These are phyloP conservation scores for Suillus variegatus DNA, from an alignment of 768 basidiomycete genomes.

Conservation along the genomic window DNA sequence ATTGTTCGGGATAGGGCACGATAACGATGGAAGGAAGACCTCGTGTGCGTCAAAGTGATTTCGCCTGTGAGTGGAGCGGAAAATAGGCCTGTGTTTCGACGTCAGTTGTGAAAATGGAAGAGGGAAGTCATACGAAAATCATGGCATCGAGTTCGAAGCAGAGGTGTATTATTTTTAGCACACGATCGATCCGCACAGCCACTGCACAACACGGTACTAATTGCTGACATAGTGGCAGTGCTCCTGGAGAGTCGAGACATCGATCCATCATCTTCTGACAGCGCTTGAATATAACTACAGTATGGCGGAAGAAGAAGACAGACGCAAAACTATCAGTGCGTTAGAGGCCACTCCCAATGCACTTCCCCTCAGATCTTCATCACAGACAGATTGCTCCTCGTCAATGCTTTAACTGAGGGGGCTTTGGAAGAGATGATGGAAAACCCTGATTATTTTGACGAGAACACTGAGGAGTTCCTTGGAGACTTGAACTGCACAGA, in stretches of 20 bases:
- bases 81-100: too few species aligned
- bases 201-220: neutral
- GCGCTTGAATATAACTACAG: neutral
- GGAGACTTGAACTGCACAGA: conserved; percentile 35
- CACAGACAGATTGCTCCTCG: conserved; percentile 27
- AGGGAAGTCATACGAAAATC: neutral
- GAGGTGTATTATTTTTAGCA: neutral
- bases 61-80: too few species aligned
- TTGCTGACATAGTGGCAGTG: too few species aligned
- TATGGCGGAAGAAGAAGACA: conserved; percentile 20
- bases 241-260: too few species aligned
- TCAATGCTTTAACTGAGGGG: conserved; percentile 25
- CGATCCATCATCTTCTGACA: neutral
- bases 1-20: too few species aligned
- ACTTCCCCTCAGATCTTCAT: neutral
- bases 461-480: conserved; percentile 16
- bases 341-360: neutral
- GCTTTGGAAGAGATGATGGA: conserved; percentile 28
- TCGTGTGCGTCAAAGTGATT: too few species aligned
- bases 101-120: too few species aligned
- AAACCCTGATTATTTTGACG: conserved; percentile 20
- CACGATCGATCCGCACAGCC: neutral
- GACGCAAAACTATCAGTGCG: conserved; percentile 23
- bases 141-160: neutral
- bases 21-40: too few species aligned